Evolutionary conservation across 257 asterid species (phyloP).

Genomic region (Nicotiana sylvestris): DNA sequence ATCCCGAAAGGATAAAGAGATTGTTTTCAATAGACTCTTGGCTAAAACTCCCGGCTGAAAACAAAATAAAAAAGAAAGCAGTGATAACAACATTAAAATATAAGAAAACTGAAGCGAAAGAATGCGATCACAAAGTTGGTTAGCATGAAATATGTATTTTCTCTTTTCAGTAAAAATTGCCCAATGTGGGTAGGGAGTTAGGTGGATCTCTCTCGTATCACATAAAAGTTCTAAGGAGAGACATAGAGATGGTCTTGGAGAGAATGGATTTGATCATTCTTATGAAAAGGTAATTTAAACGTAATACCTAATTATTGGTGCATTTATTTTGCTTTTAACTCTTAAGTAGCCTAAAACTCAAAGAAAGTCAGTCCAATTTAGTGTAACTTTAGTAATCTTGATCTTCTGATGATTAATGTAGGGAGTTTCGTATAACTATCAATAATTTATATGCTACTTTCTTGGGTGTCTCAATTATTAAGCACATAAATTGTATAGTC

Average conservation of each 20-base stretch:
- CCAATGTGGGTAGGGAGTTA: neutral
- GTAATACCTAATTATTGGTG: neutral
- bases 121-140: too few relatives aligned
- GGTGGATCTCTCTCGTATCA: neutral
- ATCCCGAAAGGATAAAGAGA: rapidly evolving
- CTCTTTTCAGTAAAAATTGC: neutral
- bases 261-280: neutral
- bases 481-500: neutral
- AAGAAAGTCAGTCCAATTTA: neutral
- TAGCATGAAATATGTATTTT: neutral
- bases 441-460: neutral
- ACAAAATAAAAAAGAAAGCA: too few relatives aligned
- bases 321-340: neutral
- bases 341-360: neutral
- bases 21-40: too few relatives aligned
- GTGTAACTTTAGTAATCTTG: neutral
- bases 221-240: too few relatives aligned
- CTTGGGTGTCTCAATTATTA: neutral
- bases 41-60: too few relatives aligned
- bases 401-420: neutral
- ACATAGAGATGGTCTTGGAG: neutral
- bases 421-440: neutral
- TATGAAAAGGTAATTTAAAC: neutral
- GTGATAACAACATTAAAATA: too few relatives aligned
- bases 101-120: too few relatives aligned